Evolutionary conservation across 2,329 filamentous ascomycete species (phyloP).

Genomic region (Curvularia verruculosa): DNA sequence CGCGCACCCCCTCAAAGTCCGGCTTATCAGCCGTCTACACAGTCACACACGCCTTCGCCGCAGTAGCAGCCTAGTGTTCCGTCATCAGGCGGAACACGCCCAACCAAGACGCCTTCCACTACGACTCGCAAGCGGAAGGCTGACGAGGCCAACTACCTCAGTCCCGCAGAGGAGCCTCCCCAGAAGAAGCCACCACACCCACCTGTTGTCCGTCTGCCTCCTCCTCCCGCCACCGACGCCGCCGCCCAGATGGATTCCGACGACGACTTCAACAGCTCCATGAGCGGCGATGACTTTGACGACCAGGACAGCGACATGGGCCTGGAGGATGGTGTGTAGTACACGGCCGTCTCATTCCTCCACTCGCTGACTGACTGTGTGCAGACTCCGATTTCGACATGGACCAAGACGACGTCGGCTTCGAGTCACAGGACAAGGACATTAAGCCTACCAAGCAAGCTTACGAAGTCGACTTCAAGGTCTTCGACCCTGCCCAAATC

Average conservation of each 20-base stretch:
- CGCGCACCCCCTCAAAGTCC: constrained; percentile 8
- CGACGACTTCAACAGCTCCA: constrained; percentile 86
- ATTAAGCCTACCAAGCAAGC: constrained; percentile 74
- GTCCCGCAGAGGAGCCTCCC: constrained; percentile 35
- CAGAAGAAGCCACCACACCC: constrained; percentile 37
- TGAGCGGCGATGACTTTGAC: constrained; percentile 77
- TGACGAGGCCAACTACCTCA: constrained; percentile 41
- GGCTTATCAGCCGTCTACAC: constrained; percentile 9
- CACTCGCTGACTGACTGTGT: constrained; percentile 4
- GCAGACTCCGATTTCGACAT: constrained; percentile 59
- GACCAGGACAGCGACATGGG: constrained; percentile 77
- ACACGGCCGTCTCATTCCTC: neutral
- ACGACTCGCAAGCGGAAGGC: constrained; percentile 49
- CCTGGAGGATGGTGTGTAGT: constrained; percentile 51
- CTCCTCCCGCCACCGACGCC: constrained; percentile 42
- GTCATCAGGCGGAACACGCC: constrained; percentile 49
- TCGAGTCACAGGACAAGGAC: constrained; percentile 70
- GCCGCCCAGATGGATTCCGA: constrained; percentile 84
- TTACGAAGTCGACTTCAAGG: constrained; percentile 84
- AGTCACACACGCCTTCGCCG: constrained; percentile 20
- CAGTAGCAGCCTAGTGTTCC: constrained; percentile 48
- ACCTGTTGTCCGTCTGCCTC: constrained; percentile 31
- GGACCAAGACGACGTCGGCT: constrained; percentile 67
- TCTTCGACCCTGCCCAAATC: constrained; percentile 80
- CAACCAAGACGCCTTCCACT: constrained; percentile 47